phyloP scores from a whole-genome alignment of 2,329 filamentous ascomycete species.

The Aspergillus puulaauensis region DNA sequence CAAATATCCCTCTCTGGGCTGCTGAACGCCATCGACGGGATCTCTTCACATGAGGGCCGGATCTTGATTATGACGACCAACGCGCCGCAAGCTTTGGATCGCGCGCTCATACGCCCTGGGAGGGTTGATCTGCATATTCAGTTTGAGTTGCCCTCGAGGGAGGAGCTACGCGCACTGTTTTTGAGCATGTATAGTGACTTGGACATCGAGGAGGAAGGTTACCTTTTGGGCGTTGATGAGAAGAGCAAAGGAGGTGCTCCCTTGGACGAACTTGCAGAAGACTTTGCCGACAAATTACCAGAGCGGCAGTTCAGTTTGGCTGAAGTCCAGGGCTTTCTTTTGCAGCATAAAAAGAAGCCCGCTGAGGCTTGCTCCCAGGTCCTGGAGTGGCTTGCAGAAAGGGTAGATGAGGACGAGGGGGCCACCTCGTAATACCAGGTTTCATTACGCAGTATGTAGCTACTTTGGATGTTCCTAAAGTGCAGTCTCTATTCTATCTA shows the following conservation, averaged over 20 bases:
- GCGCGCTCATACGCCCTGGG: constrained; percentile 70
- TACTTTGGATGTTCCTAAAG: no score
- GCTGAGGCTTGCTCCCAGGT: constrained; percentile 54
- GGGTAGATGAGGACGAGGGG: no score
- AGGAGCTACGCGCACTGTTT: constrained; percentile 30
- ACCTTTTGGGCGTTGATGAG: no score
- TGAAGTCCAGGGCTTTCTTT: constrained; percentile 64
- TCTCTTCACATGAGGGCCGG: constrained; percentile 73
- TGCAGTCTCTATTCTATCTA: no score
- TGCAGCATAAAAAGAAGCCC: constrained; percentile 62
- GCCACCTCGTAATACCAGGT: no score
- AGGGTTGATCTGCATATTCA: constrained; percentile 68
- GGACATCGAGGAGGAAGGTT: constrained; percentile 32
- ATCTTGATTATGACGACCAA: constrained; percentile 85
- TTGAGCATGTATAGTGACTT: constrained; percentile 37
- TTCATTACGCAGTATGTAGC: no score
- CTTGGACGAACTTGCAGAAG: constrained; percentile 29
- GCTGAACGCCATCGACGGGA: constrained; percentile 79
- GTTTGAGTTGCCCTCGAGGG: constrained; percentile 44
- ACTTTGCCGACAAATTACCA: constrained; percentile 57
- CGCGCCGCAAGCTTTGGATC: constrained; percentile 68
- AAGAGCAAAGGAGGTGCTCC: no score
- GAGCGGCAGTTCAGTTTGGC: constrained; percentile 57
- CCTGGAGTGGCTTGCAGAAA: constrained; percentile 18
- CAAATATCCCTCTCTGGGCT: constrained; percentile 71